Percentiles rank a stretch among this genome's conserved stretches.
Evolutionary conservation across 148 eudicot genomes (phyloP).

Genomic region (Vaccinium myrtillus): DNA sequence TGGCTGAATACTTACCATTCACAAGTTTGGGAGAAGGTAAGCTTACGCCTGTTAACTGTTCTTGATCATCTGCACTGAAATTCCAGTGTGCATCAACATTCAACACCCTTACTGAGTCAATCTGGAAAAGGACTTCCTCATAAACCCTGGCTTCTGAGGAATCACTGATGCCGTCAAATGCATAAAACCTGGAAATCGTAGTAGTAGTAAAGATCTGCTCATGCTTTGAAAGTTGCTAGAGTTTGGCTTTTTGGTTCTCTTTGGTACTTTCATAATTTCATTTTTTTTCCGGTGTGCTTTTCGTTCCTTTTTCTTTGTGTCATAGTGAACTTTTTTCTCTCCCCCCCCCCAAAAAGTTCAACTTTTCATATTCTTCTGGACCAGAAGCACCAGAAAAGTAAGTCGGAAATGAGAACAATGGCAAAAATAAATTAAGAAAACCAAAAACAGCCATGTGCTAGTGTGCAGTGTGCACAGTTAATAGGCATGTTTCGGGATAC

Average conservation of each 20-base stretch:
- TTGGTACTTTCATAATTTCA: neutral
- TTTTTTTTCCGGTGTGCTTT: neutral
- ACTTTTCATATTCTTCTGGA: neutral
- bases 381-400: neutral
- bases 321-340: neutral
- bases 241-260: neutral
- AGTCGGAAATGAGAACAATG: neutral
- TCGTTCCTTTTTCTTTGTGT: neutral
- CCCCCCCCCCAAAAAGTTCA: neutral
- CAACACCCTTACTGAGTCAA: neutral
- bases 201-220: neutral
- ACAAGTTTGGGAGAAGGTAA: conserved; percentile 95
- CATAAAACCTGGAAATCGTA: neutral
- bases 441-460: neutral
- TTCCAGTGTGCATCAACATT: neutral
- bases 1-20: conserved; percentile 91
- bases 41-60: neutral
- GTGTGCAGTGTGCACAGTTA: neutral
- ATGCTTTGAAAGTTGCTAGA: neutral
- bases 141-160: neutral
- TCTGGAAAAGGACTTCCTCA: neutral
- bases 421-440: neutral
- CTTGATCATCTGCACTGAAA: neutral
- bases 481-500: neutral
- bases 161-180: neutral